A percentile compares a stretch with the other conserved stretches of the same genome.
phyloP scores from a whole-genome alignment of 306 rosid genomes.

The Castanea crenata region DNA sequence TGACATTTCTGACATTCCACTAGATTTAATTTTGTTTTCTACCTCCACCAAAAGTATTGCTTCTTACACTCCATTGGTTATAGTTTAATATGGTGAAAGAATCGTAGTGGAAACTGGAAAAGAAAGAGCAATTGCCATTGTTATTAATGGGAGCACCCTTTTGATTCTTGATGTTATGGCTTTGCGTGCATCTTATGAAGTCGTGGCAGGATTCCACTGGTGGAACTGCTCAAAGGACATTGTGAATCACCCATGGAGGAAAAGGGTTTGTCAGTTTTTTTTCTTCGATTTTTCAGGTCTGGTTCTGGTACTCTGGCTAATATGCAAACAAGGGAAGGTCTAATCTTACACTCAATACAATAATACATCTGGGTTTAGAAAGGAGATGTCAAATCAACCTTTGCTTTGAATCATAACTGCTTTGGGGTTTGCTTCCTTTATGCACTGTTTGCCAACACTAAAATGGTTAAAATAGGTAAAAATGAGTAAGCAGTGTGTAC shows the following conservation, averaged over 20 bases:
- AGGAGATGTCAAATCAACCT: constrained; percentile 35
- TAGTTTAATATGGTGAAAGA: background rate
- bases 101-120: background rate
- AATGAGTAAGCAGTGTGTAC: background rate
- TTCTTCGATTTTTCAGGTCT: background rate
- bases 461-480: background rate
- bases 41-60: background rate
- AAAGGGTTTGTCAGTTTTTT: constrained; percentile 34
- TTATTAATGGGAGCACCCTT: background rate
- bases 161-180: constrained; percentile 7
- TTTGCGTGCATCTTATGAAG: constrained; percentile 19
- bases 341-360: constrained; percentile 39
- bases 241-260: constrained; percentile 15
- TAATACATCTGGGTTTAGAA: constrained; percentile 20
- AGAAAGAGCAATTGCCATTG: too few relatives aligned
- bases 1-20: constrained; percentile 29
- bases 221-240: constrained; percentile 21
- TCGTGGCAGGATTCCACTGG: constrained; percentile 18
- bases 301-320: background rate
- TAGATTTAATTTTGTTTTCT: constrained; percentile 18
- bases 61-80: constrained; percentile 15
- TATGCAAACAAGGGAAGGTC: constrained; percentile 18
- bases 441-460: background rate
- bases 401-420: constrained; percentile 16
- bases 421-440: background rate